A percentile compares a stretch with the other conserved stretches of the same genome.
Evolutionary conservation across 371 early-diverging fungal species (phyloP).

Genomic region (Saksenaea oblongispora): DNA sequence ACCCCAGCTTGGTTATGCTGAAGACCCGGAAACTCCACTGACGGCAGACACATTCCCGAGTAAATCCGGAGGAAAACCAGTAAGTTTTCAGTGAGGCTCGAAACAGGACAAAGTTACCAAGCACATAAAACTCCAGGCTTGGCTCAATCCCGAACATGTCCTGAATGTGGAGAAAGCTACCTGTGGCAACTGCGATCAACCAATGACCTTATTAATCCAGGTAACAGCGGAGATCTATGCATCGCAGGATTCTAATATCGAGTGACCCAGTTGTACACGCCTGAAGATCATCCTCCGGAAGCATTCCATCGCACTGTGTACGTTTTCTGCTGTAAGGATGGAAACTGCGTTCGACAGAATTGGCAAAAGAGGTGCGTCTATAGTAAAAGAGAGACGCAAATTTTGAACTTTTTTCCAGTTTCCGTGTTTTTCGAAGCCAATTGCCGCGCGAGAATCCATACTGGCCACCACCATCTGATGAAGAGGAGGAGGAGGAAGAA

Average conservation of each 20-base stretch:
- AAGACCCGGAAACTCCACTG: constrained; percentile 64
- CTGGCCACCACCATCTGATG: constrained; percentile 56
- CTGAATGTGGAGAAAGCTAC: constrained; percentile 59
- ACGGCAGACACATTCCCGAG: constrained; percentile 74
- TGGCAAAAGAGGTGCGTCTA: constrained; percentile 37
- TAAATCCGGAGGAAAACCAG: constrained; percentile 90
- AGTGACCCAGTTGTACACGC: constrained; percentile 80
- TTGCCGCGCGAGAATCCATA: constrained; percentile 80
- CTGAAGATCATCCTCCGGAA: constrained; percentile 84
- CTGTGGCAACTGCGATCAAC: constrained; percentile 81
- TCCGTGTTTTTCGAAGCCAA: constrained; percentile 86
- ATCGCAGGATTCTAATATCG: neutral
- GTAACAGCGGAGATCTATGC: constrained; percentile 38
- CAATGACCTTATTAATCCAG: constrained; percentile 86
- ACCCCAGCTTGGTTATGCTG: constrained; percentile 77
- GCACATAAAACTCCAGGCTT: constrained; percentile 54
- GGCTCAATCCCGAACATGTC: constrained; percentile 82
- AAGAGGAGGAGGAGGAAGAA: constrained; percentile 28
- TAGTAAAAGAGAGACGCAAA: constrained; percentile 41
- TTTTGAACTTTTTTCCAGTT: constrained; percentile 45
- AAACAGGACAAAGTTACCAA: neutral
- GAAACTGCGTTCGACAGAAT: constrained; percentile 71
- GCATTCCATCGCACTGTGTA: constrained; percentile 92
- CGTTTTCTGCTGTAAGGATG: constrained; percentile 89
- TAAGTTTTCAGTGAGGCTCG: constrained; percentile 30